Evolutionary conservation across 805 yeast genomes (phyloP).

Genomic region (Nematodospora valgi): DNA sequence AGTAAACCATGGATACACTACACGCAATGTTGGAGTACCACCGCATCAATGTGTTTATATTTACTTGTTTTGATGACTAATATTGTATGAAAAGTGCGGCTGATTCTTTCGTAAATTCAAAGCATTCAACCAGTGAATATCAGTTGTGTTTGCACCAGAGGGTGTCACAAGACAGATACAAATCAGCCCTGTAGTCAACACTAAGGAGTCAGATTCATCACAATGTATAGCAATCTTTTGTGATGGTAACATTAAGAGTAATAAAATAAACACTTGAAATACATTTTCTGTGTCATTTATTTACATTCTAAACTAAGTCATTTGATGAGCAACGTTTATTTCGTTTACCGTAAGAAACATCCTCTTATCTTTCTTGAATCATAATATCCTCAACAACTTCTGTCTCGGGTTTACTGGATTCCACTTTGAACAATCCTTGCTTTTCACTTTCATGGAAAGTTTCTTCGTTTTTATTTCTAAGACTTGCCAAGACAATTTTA

Average conservation of each 20-base stretch:
- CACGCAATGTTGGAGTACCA: no score
- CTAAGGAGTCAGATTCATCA: no score
- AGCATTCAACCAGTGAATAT: no score
- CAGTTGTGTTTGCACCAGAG: no score
- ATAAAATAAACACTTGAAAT: not conserved
- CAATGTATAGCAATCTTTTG: not conserved
- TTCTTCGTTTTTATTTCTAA: constrained; percentile 11
- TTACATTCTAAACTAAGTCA: not conserved
- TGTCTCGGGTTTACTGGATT: constrained; percentile 8
- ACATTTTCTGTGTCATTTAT: not conserved
- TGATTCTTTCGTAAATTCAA: no score
- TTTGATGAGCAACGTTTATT: no score
- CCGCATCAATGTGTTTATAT: no score
- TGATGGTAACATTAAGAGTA: not conserved
- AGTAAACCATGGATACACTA: no score
- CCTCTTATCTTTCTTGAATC: not conserved
- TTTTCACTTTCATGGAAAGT: constrained; percentile 11
- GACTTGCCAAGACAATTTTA: constrained; percentile 13
- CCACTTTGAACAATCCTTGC: constrained; percentile 17
- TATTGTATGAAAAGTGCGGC: no score
- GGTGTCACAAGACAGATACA: no score
- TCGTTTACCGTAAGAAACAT: not conserved
- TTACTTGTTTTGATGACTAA: no score
- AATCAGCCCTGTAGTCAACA: no score
- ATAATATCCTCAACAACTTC: constrained; percentile 5